Evolutionary conservation across 2,329 filamentous ascomycete species (phyloP).

Genomic region (Penicillium griseofulvum): DNA sequence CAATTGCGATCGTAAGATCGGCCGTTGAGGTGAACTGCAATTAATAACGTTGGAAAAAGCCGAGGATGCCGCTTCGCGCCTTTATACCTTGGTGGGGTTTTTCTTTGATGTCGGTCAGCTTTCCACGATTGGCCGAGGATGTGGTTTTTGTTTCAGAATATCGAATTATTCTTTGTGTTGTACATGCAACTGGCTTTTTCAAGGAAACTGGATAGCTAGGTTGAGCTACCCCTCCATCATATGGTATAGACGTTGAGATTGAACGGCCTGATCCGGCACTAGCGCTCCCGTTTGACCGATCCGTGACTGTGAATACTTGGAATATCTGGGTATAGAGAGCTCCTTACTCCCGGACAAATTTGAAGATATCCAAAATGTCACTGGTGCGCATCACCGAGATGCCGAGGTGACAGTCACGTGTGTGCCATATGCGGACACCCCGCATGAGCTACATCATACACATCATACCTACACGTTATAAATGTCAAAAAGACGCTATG

Average conservation of each 20-base stretch:
- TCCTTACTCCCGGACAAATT: not conserved
- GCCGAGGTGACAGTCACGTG: slow-evolving; percentile 6
- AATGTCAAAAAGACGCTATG: not conserved
- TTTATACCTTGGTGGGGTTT: not conserved
- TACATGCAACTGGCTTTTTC: not conserved
- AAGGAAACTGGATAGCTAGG: not conserved
- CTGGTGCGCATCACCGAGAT: not conserved
- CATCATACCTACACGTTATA: not conserved
- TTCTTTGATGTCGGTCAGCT: not conserved
- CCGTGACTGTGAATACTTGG: not conserved
- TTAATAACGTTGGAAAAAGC: slow-evolving; percentile 5
- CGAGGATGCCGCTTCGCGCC: slow-evolving; percentile 11
- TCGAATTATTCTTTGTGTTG: not conserved
- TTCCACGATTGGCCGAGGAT: not conserved
- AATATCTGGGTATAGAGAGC: not conserved
- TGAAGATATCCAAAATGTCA: not conserved
- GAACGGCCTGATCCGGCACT: slow-evolving; percentile 14
- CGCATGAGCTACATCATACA: not conserved
- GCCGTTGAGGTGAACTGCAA: not conserved
- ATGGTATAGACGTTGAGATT: slow-evolving; percentile 1
- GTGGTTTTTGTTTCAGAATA: not conserved
- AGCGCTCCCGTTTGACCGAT: slow-evolving; percentile 25
- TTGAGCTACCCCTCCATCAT: slow-evolving; percentile 5
- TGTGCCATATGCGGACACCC: not conserved
- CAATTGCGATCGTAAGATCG: not conserved